A percentile compares a stretch with the other conserved stretches of the same genome.
phyloP scores from a whole-genome alignment of 768 basidiomycete genomes.

The Lyophyllum semitale region DNA sequence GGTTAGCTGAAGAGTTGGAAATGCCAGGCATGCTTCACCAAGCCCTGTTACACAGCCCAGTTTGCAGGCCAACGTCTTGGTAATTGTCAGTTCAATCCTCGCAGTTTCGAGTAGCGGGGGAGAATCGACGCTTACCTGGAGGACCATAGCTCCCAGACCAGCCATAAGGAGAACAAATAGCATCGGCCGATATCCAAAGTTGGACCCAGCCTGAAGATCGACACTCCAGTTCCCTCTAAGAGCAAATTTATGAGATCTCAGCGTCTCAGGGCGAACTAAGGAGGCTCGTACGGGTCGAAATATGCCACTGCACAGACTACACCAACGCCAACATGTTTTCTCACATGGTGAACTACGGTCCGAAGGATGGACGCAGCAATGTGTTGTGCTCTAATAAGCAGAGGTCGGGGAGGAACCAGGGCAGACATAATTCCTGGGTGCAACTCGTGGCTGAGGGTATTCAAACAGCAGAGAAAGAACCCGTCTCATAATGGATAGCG shows the following conservation, averaged over 20 bases:
- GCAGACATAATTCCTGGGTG: not conserved
- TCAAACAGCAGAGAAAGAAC: slow-evolving; percentile 7
- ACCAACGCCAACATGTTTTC: slow-evolving; percentile 62
- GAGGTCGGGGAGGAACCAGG: not conserved
- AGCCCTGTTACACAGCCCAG: slow-evolving; percentile 71
- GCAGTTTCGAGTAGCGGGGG: not conserved
- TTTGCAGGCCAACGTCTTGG: slow-evolving; percentile 63
- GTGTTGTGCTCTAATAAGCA: not conserved
- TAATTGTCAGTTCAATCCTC: not conserved
- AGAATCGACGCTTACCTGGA: slow-evolving; percentile 46
- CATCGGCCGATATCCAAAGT: slow-evolving; percentile 71
- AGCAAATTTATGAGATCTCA: slow-evolving; percentile 1
- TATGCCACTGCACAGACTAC: slow-evolving; percentile 75
- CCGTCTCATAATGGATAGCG: slow-evolving; percentile 30
- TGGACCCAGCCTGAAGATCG: slow-evolving; percentile 76
- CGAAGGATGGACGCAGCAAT: not conserved
- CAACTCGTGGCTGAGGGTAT: slow-evolving; percentile 3
- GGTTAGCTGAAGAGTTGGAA: not conserved
- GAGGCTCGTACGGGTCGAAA: slow-evolving; percentile 61
- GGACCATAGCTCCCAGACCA: slow-evolving; percentile 66
- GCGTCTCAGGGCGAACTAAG: not conserved
- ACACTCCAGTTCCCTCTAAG: slow-evolving; percentile 77
- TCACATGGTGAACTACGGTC: slow-evolving; percentile 28
- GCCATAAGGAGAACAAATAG: slow-evolving; percentile 66
- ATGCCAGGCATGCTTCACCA: slow-evolving; percentile 34